Base-by-base conservation (phyloP, 2,329 filamentous ascomycete genomes). In the Immersiporthe knoxdaviesiana region DNA sequence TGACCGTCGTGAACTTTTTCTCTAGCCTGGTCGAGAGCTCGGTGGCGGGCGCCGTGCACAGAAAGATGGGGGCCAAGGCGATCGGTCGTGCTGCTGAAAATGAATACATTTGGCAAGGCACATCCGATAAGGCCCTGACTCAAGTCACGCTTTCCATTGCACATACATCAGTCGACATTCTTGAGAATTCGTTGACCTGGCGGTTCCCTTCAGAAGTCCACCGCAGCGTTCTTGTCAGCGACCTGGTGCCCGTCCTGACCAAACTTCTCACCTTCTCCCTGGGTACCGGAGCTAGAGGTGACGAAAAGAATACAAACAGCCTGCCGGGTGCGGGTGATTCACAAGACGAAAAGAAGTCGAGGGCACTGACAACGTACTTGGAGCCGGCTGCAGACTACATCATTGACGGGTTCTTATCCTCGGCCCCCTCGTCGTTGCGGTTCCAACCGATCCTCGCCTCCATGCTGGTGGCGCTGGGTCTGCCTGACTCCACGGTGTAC, bases 121-220 rank as follows among this genome's bases (percentile, higher is more conserved):
- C 93, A 41, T 92, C 94, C 6, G 92, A 97, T 73, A 91, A 93
- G 76, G 87, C 92, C 52, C 87, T 97, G 73, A 87, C 88, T 59
- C 88, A 88, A 62, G 90, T 94, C 24, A 84, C 93, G 52, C 82
- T 91, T 60, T 89, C 90, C 4, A 91, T 95, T 74, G 90, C 91
- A 8, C 90, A 92, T 73, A 90, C 90, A 1, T 85, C 93, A 72
- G 86, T 97, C 32, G 94, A 97, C 75, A 87, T 97, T 8, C 91
- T 97, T 73, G 94, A 97, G 80, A 96, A 91, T 78, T 92, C 91
- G 50, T 88, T 89, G 39, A 93, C 90, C 6, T 99, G 95, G 96
- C 91, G 90, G 73, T 97, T 97, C 77, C 84, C 87, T 8, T 85
- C 87, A 1, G 84, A 88, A 14, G 83, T 89, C 35, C 90, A 94